These are phyloP conservation scores for Rhododendron kiyosumense DNA, from an alignment of 148 eudicot species.

Conservation along the genomic window DNA sequence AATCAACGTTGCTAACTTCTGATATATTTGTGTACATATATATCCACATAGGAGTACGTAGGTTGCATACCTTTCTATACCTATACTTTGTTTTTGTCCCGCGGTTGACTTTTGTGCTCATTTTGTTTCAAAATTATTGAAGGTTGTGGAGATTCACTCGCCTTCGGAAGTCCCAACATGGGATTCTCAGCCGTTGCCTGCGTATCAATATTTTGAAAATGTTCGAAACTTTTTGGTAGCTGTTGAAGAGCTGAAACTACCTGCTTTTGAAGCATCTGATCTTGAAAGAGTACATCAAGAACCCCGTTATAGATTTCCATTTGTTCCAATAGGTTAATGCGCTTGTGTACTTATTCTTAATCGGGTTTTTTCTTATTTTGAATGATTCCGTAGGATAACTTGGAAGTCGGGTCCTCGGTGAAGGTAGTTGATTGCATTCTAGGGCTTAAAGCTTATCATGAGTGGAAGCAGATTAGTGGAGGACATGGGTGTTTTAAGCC, in stretches of 20 bases:
- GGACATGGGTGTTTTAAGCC: conserved; percentile 64
- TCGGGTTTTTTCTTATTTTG: not conserved
- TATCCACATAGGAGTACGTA: not conserved
- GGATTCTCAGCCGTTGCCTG: conserved; percentile 93
- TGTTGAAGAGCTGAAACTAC: conserved; percentile 59
- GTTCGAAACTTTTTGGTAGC: conserved; percentile 75
- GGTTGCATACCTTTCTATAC: not conserved
- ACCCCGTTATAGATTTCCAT: not conserved
- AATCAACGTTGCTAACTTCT: not conserved
- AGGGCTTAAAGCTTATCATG: conserved; percentile 71
- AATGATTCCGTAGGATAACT: conserved; percentile 40
- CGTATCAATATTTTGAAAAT: conserved; percentile 97
- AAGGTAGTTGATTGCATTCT: conserved; percentile 85
- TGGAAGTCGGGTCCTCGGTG: conserved; percentile 63
- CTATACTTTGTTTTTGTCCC: not conserved
- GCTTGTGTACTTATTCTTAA: not conserved
- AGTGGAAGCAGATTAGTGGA: conserved; percentile 71
- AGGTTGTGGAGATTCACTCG: conserved; percentile 65
- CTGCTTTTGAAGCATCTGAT: conserved; percentile 84
- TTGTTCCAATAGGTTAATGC: not conserved
- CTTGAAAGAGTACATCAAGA: conserved; percentile 56
- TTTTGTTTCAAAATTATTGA: not conserved
- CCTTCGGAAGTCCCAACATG: conserved; percentile 39
- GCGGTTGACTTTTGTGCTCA: not conserved
- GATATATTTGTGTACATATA: not conserved